Base-by-base conservation (phyloP, 768 basidiomycete species). In the Mycena belliarum region DNA sequence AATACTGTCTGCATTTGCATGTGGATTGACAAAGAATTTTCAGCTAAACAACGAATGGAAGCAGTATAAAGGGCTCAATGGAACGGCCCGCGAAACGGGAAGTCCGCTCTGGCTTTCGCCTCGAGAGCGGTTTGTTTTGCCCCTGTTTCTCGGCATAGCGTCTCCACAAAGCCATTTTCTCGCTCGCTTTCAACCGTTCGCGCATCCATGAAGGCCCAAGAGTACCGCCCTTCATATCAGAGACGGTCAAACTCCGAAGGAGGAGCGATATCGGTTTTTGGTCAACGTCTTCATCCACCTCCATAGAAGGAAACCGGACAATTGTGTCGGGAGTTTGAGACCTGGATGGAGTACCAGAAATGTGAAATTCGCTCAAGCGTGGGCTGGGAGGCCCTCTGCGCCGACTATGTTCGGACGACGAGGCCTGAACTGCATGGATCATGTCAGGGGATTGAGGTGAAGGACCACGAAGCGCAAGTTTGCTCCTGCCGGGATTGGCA, bases 121-220 rank as follows among this genome's bases (percentile, higher is more conserved):
- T 40, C 8, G 59, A 60, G 35, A 55, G 18, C n/a, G 52, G 59
- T 21, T 60, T 55, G 25, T 15, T 5, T 8, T n/a, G 41, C 4
- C 55, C 38, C 43, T 60, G 59, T 28, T 42, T 54, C 21, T 55
- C 44, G 28, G 47, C 21, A 28, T 32, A 24, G 33, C 35, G 33
- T 20, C 28, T 26, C 53, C 41, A 50, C 25, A 20, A 32, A 10
- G 43, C 33, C 53, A 51, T 51, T 12, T 55, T 21, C 7, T 21
- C 48, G 20, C 26, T 54, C 0, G 35, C 18, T 35, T 54, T 52
- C 20, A 8, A 46, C 15, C 49, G 47, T 29, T 54, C 52, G 14
- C 48, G 48, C 24, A 60, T 33, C 59, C 59, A 60, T 12, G 59
- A 24, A 25, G 53, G 59, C 15, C 48, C 59, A 7, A 54, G 58